These are phyloP conservation scores for Trichoderma gamsii DNA, from an alignment of 495 filamentous ascomycete species.

Conservation along the genomic window DNA sequence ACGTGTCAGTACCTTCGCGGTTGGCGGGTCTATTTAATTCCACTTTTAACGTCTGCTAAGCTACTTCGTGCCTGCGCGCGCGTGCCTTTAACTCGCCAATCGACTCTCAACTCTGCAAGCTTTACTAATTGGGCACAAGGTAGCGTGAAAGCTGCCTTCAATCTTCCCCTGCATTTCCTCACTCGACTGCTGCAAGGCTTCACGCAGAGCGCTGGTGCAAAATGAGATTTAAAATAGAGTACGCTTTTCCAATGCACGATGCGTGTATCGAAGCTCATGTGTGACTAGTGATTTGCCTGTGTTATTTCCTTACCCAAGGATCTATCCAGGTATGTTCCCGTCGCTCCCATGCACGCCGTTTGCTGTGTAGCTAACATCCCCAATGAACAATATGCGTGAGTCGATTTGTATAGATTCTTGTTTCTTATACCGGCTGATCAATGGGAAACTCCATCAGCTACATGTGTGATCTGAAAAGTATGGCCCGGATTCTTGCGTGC, in stretches of 20 bases:
- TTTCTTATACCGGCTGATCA: constrained; percentile 6
- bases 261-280: constrained; percentile 19
- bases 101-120: neutral
- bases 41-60: neutral
- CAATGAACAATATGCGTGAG: constrained; percentile 81
- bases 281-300: constrained; percentile 73
- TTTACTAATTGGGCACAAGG: neutral
- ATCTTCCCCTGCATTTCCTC: neutral
- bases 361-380: constrained; percentile 16
- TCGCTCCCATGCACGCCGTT: neutral
- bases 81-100: neutral
- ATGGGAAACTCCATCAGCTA: constrained; percentile 48
- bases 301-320: constrained; percentile 93
- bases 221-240: constrained; percentile 98
- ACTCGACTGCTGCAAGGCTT: neutral
- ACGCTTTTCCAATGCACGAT: constrained; percentile 22
- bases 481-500: neutral
- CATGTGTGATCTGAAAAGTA: constrained; percentile 96
- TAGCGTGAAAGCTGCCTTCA: constrained; percentile 5
- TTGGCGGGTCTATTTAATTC: neutral
- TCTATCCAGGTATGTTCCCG: constrained; percentile 68
- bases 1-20: neutral
- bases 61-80: neutral
- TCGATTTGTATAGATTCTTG: constrained; percentile 17
- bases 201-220: constrained; percentile 28